phyloP scores from a whole-genome alignment of 495 filamentous ascomycete genomes.

The Thermothielavioides terrestris region DNA sequence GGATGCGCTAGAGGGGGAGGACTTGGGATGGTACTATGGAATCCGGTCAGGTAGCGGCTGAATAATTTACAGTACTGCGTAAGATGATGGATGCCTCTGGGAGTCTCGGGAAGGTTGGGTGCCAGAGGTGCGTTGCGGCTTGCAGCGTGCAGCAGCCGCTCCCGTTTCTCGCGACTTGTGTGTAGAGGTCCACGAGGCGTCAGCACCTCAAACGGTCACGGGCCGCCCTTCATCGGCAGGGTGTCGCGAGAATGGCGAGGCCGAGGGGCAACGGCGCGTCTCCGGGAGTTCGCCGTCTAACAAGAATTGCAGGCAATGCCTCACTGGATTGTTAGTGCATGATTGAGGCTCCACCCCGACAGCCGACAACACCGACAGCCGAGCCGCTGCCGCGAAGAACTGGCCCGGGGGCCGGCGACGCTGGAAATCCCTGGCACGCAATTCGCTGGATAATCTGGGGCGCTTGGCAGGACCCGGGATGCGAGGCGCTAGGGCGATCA shows the following conservation, averaged over 20 bases:
- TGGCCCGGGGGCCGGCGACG: too few relatives aligned
- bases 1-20: not conserved
- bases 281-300: not conserved
- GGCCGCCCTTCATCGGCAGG: too few relatives aligned
- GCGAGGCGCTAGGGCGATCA: slow-evolving; percentile 25
- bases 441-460: slow-evolving; percentile 22
- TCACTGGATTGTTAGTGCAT: not conserved
- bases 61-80: too few relatives aligned
- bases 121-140: too few relatives aligned
- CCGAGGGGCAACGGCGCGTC: not conserved
- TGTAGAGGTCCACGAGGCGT: too few relatives aligned
- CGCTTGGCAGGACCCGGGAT: slow-evolving; percentile 20
- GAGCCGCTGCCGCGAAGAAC: too few relatives aligned
- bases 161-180: too few relatives aligned
- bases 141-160: too few relatives aligned
- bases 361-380: not conserved
- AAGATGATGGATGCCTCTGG: too few relatives aligned
- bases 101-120: too few relatives aligned
- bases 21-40: not conserved
- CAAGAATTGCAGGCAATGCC: not conserved
- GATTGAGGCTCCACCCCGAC: not conserved
- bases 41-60: too few relatives aligned
- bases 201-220: too few relatives aligned
- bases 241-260: not conserved
- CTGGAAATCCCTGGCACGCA: slow-evolving; percentile 22